Evolutionary conservation across 306 rosid species (phyloP).

Genomic region (Dicorynia guianensis): DNA sequence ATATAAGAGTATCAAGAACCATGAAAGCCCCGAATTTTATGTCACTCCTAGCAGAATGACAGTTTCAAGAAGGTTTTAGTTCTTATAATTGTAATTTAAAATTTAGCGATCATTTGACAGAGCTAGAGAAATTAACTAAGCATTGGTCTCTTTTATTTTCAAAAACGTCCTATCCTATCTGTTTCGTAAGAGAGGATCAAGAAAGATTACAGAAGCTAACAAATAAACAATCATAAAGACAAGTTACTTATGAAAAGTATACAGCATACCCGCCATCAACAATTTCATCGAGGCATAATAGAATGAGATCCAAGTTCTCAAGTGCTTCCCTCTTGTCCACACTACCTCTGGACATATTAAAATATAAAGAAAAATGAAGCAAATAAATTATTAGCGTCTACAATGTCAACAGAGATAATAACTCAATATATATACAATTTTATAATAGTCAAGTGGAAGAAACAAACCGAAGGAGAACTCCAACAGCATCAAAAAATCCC

Average conservation of each 20-base stretch:
- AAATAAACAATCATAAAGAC: constrained; percentile 3
- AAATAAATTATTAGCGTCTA: constrained; percentile 26
- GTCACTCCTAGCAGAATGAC: constrained; percentile 1
- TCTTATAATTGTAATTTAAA: background rate
- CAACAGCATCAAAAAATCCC: constrained; percentile 92
- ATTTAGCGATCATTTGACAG: too few species aligned
- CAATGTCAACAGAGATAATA: constrained; percentile 15
- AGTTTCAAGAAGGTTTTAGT: background rate
- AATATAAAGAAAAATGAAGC: constrained; percentile 18
- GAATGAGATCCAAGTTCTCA: constrained; percentile 96
- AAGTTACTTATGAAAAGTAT: constrained; percentile 5
- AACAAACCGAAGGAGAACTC: constrained; percentile 81
- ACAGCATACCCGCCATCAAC: constrained; percentile 86
- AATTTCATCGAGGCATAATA: constrained; percentile 95
- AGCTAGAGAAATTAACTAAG: background rate
- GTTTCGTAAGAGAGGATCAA: background rate
- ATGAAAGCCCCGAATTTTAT: constrained; percentile 32
- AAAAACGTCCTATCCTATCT: constrained; percentile 8
- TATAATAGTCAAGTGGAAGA: constrained; percentile 19
- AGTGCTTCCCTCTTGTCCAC: constrained; percentile 97
- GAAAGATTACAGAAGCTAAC: constrained; percentile 13
- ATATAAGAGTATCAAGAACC: background rate
- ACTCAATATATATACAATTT: background rate
- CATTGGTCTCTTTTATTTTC: constrained; percentile 17
- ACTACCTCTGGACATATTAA: constrained; percentile 67